These are phyloP conservation scores for Arachis stenosperma DNA, from an alignment of 306 rosid species.

Conservation along the genomic window DNA sequence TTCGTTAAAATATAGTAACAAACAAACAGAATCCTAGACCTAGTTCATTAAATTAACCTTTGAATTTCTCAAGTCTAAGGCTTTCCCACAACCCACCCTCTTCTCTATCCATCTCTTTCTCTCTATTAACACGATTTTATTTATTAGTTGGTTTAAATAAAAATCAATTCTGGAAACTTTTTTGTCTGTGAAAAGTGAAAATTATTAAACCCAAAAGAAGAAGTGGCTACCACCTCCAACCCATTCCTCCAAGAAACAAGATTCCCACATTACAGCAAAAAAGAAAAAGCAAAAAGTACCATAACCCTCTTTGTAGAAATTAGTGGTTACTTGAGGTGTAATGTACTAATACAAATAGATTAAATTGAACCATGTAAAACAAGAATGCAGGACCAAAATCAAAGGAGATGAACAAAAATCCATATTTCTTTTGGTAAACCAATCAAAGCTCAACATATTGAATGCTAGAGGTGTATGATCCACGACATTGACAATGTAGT, in stretches of 20 bases:
- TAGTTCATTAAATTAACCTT: conserved; percentile 34
- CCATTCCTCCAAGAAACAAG: conserved; percentile 78
- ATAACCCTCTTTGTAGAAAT: background rate
- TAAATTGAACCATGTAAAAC: background rate
- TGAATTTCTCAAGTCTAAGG: background rate
- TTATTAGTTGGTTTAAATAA: conserved; percentile 21
- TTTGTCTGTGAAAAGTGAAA: conserved; percentile 29
- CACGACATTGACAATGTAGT: conserved; percentile 18
- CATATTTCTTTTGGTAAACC: no score
- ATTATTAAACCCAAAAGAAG: conserved; percentile 35
- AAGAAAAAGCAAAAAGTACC: conserved; percentile 16
- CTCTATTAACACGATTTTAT: background rate
- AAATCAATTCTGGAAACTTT: conserved; percentile 38
- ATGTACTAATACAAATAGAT: conserved; percentile 2
- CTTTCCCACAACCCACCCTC: background rate
- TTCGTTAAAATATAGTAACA: no score
- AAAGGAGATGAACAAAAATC: conserved; percentile 13
- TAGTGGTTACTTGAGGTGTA: conserved; percentile 8
- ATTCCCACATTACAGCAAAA: conserved; percentile 47
- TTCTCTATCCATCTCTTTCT: background rate
- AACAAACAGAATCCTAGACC: conserved; percentile 21
- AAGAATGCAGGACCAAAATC: conserved; percentile 1
- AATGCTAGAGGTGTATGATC: background rate
- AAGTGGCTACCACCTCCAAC: conserved; percentile 47
- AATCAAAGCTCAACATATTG: background rate